phyloP scores from a whole-genome alignment of 1,284 basidiomycete species.

The Ustilago tritici region DNA sequence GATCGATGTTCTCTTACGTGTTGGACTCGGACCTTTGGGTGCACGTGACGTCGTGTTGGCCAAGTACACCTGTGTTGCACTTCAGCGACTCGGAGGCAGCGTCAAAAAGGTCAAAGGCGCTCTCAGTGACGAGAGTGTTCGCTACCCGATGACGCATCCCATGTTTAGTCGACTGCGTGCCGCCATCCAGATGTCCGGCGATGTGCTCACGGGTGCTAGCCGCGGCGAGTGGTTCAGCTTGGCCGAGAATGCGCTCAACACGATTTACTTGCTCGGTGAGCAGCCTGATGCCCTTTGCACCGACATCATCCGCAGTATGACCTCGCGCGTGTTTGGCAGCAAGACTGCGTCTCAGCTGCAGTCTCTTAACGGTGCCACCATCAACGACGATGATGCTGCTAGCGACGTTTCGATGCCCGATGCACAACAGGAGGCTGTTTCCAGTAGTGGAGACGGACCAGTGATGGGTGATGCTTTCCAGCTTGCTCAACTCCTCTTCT shows the following conservation, averaged over 20 bases:
- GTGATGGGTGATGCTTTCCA: constrained; percentile 75
- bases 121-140: constrained; percentile 84
- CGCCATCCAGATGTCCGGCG: constrained; percentile 67
- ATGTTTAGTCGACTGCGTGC: constrained; percentile 87
- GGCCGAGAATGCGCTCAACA: constrained; percentile 96
- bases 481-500: constrained; percentile 89
- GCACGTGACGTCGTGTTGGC: constrained; percentile 83
- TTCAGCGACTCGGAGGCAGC: constrained; percentile 91
- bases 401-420: constrained; percentile 49
- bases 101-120: constrained; percentile 92
- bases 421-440: constrained; percentile 18
- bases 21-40: constrained; percentile 88
- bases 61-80: constrained; percentile 90
- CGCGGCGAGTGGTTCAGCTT: constrained; percentile 78
- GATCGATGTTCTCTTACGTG: constrained; percentile 84
- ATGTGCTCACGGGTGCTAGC: constrained; percentile 38
- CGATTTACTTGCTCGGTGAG: constrained; percentile 91
- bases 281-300: constrained; percentile 90
- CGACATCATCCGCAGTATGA: constrained; percentile 84
- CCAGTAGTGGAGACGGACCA: constrained; percentile 18
- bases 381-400: constrained; percentile 27
- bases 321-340: constrained; percentile 78
- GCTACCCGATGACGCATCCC: constrained; percentile 86
- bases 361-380: background rate
- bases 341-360: constrained; percentile 16